phyloP scores from a whole-genome alignment of 1,139 yeast species.

The Geotrichum citri-aurantii region DNA sequence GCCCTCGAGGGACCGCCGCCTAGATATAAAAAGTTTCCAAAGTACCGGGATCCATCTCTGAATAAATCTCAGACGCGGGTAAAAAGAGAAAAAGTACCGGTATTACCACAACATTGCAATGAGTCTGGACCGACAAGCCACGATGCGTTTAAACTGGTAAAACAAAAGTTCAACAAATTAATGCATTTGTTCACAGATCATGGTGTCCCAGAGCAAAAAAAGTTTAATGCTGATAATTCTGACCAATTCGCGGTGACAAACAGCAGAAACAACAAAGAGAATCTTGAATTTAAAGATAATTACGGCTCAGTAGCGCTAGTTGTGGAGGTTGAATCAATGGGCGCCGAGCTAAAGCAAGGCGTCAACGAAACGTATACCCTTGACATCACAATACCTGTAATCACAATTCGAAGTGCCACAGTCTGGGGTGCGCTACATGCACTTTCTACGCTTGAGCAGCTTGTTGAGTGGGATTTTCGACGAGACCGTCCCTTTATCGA shows the following conservation, averaged over 20 bases:
- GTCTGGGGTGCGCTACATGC: slow-evolving; percentile 47
- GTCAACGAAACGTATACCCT: slow-evolving; percentile 43
- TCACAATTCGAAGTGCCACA: slow-evolving; percentile 37
- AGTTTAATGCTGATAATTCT: not conserved
- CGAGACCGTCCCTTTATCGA: slow-evolving; percentile 29
- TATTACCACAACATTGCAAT: not conserved
- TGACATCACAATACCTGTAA: slow-evolving; percentile 19
- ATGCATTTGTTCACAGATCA: not conserved
- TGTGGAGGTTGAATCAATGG: not conserved
- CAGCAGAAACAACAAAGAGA: not conserved
- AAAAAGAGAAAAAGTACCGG: not conserved
- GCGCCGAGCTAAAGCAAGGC: slow-evolving; percentile 39
- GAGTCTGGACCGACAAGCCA: slow-evolving; percentile 24
- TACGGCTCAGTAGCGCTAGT: not conserved
- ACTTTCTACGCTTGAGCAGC: slow-evolving; percentile 43
- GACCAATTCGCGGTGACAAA: not conserved
- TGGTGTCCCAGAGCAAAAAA: not conserved
- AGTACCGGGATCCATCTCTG: not conserved
- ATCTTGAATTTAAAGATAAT: not conserved
- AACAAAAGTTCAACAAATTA: not conserved
- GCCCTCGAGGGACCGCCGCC: slow-evolving; percentile 18
- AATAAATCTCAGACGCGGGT: not conserved
- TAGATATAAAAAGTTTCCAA: not conserved
- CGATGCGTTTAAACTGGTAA: slow-evolving; percentile 6
- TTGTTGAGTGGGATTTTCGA: slow-evolving; percentile 27